These are phyloP conservation scores for Cylindrodendrum hubeiense DNA, from an alignment of 2,329 filamentous ascomycete genomes.

Conservation along the genomic window DNA sequence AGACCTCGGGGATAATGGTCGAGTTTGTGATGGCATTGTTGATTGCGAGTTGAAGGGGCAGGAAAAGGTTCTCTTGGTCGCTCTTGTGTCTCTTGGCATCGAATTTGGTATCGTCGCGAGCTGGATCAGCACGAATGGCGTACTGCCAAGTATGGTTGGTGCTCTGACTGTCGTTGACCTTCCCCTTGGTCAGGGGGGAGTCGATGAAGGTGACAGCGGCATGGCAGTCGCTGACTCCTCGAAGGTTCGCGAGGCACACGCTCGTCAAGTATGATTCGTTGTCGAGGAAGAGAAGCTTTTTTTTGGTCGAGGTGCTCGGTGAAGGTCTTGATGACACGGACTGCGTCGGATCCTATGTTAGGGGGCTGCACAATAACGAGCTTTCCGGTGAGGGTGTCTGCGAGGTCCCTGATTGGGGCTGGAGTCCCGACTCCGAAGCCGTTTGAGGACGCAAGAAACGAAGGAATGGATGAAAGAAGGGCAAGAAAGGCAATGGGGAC, in stretches of 20 bases:
- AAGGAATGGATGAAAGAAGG: slow-evolving; percentile 44
- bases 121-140: slow-evolving; percentile 41
- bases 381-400: slow-evolving; percentile 35
- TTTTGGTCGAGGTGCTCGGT: slow-evolving; percentile 33
- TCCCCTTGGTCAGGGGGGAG: slow-evolving; percentile 40
- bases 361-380: slow-evolving; percentile 43
- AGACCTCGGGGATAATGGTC: slow-evolving; percentile 30
- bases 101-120: slow-evolving; percentile 54
- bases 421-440: slow-evolving; percentile 33
- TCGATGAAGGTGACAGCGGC: slow-evolving; percentile 46
- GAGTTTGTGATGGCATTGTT: slow-evolving; percentile 48
- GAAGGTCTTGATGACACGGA: slow-evolving; percentile 40
- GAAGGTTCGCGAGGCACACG: slow-evolving; percentile 40
- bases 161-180: slow-evolving; percentile 7
- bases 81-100: slow-evolving; percentile 58
- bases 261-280: slow-evolving; percentile 30
- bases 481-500: slow-evolving; percentile 47
- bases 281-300: slow-evolving; percentile 30
- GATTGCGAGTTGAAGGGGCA: slow-evolving; percentile 48
- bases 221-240: slow-evolving; percentile 46
- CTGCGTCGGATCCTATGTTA: slow-evolving; percentile 40
- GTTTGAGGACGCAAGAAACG: slow-evolving; percentile 33
- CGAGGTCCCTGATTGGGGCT: slow-evolving; percentile 34
- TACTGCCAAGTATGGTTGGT: slow-evolving; percentile 46
- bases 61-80: slow-evolving; percentile 37